Conservation (phyloP, 345 rosid genomes). For the Reutealis trisperma region DNA sequence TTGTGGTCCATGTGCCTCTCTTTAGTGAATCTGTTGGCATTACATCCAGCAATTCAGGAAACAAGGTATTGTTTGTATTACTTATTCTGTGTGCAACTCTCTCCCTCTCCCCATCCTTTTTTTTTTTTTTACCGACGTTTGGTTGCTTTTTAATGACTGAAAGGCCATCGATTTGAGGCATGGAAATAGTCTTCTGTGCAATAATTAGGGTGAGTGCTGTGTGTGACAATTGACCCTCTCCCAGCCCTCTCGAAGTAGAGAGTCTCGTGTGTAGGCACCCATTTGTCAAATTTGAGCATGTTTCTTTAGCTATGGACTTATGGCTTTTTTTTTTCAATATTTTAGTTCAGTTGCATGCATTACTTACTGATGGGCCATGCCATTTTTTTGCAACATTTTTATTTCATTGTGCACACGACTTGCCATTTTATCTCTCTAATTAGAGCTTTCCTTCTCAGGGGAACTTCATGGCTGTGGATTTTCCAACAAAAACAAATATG, state of each 20-base stretch:
- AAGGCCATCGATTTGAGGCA: neutral
- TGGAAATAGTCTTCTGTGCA: neutral
- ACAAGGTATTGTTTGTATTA: constrained; percentile 46
- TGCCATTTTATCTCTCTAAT: constrained; percentile 23
- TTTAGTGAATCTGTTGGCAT: constrained; percentile 27
- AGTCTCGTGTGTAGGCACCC: neutral
- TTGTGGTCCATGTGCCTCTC: constrained; percentile 39
- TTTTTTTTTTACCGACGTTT: no score
- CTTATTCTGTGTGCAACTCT: constrained; percentile 7
- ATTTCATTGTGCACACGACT: neutral
- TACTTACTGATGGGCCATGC: neutral
- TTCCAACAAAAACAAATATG: constrained; percentile 40
- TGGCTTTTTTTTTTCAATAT: neutral
- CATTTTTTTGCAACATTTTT: neutral
- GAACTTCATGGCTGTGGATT: constrained; percentile 36
- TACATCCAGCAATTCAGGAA: constrained; percentile 26
- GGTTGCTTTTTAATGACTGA: neutral
- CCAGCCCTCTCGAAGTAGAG: neutral
- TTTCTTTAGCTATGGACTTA: constrained; percentile 5
- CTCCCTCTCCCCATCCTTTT: neutral
- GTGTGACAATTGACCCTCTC: neutral
- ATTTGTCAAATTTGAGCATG: neutral
- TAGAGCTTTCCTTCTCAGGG: constrained; percentile 46
- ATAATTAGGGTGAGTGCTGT: neutral
- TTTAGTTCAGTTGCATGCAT: constrained; percentile 1